Conservation (phyloP, 768 basidiomycete species). For the Pleurotus ostreatus region DNA sequence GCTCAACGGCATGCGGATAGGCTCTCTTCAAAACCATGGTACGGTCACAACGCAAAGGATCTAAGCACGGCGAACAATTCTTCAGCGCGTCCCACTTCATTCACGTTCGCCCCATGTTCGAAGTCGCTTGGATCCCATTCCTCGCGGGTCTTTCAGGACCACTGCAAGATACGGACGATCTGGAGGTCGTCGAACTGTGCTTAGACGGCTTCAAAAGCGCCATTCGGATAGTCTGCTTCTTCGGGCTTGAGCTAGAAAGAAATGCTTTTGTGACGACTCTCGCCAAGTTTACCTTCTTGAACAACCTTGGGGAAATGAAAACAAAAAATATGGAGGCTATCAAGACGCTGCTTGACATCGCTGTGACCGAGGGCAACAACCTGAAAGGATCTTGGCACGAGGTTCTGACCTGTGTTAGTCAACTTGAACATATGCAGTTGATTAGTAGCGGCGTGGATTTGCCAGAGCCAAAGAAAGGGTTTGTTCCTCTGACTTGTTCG, state of each 20-base stretch:
- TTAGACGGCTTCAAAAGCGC: conserved; percentile 95
- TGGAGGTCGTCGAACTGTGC: conserved; percentile 88
- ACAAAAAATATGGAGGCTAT: conserved; percentile 99
- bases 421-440: conserved; percentile 97
- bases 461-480: conserved; percentile 81
- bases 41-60: conserved; percentile 83
- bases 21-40: conserved; percentile 91
- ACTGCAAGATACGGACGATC: conserved; percentile 91
- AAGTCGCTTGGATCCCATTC: conserved; percentile 99
- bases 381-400: conserved; percentile 96
- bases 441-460: conserved; percentile 89
- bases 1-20: conserved; percentile 32
- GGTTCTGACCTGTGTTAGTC: conserved; percentile 94
- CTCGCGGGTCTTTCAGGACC: conserved; percentile 93
- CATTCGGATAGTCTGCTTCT: conserved; percentile 95
- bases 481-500: conserved; percentile 19
- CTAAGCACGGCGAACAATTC: conserved; percentile 79
- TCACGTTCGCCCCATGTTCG: conserved; percentile 98
- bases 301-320: conserved; percentile 98
- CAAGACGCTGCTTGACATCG: conserved; percentile 90
- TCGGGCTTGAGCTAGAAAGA: conserved; percentile 95
- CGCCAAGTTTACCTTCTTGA: conserved; percentile 95
- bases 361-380: conserved; percentile 94
- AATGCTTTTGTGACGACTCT: conserved; percentile 98
- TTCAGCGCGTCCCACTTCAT: conserved; percentile 96